Evolutionary conservation across 2,329 filamentous ascomycete species (phyloP).

Genomic region (Ampelomyces quisqualis): DNA sequence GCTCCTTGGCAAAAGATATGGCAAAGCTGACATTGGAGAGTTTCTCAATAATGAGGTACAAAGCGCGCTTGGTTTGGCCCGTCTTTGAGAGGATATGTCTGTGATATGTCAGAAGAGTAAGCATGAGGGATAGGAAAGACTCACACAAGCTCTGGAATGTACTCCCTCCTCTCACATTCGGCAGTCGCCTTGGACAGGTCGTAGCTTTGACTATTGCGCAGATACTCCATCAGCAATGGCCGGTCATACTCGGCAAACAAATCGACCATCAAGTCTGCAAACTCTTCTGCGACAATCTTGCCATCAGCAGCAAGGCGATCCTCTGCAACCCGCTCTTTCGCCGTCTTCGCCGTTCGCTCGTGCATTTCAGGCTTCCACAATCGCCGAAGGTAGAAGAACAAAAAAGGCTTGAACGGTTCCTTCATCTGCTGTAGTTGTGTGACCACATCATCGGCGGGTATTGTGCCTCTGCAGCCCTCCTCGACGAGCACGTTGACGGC

Average conservation of each 20-base stretch:
- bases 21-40: conserved; percentile 87
- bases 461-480: conserved; percentile 85
- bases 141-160: conserved; percentile 83
- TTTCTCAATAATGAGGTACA: conserved; percentile 92
- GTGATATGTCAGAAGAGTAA: conserved; percentile 16
- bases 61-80: conserved; percentile 85
- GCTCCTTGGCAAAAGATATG: conserved; percentile 90
- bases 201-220: conserved; percentile 82
- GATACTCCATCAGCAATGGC: conserved; percentile 77
- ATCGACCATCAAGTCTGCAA: conserved; percentile 81
- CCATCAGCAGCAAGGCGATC: conserved; percentile 57
- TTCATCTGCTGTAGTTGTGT: conserved; percentile 64
- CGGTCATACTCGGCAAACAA: conserved; percentile 85
- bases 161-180: conserved; percentile 78
- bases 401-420: conserved; percentile 63
- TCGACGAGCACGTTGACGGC: conserved; percentile 84
- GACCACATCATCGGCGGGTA: conserved; percentile 75
- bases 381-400: conserved; percentile 87
- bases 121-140: conserved; percentile 16
- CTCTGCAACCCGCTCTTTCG: conserved; percentile 43
- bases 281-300: conserved; percentile 74
- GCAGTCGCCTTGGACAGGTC: conserved; percentile 76
- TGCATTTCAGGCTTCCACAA: conserved; percentile 78
- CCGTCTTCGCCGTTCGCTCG: conserved; percentile 37
- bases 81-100: conserved; percentile 88